These are phyloP conservation scores for Chimonanthus praecox DNA, from an alignment of 164 flowering plant species.

Conservation along the genomic window DNA sequence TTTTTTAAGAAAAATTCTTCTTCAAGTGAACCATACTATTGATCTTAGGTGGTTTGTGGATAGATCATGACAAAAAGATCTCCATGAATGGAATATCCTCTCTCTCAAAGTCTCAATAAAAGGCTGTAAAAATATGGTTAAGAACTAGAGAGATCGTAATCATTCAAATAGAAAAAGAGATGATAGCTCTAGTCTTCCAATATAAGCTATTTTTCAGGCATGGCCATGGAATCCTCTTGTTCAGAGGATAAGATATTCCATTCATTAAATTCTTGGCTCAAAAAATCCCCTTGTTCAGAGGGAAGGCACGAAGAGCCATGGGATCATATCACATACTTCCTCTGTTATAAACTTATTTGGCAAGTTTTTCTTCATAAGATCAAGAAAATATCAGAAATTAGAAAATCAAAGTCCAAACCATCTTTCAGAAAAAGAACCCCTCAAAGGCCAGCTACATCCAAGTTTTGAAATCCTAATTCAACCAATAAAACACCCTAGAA, in stretches of 20 bases:
- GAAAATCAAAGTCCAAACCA: background rate
- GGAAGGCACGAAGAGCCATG: background rate
- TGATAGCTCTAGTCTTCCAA: background rate
- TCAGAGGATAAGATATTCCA: background rate
- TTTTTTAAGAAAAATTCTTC: too few species aligned
- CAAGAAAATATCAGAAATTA: background rate
- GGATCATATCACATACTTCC: too few species aligned
- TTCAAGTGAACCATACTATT: background rate
- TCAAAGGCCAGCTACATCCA: background rate
- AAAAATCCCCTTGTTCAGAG: background rate
- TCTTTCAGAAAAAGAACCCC: too few species aligned
- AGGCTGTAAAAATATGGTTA: background rate
- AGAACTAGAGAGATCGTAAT: background rate
- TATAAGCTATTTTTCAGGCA: background rate
- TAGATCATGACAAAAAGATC: background rate
- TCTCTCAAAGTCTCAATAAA: background rate
- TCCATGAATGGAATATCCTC: background rate
- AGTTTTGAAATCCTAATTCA: background rate
- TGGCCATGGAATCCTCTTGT: background rate
- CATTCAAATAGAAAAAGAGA: background rate
- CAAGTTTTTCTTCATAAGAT: background rate
- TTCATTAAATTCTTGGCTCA: background rate
- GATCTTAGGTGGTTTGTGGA: background rate
- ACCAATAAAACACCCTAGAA: background rate
- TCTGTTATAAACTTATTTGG: too few species aligned